phyloP scores from a whole-genome alignment of 768 basidiomycete species.

The Candolleomyces eurysporus region DNA sequence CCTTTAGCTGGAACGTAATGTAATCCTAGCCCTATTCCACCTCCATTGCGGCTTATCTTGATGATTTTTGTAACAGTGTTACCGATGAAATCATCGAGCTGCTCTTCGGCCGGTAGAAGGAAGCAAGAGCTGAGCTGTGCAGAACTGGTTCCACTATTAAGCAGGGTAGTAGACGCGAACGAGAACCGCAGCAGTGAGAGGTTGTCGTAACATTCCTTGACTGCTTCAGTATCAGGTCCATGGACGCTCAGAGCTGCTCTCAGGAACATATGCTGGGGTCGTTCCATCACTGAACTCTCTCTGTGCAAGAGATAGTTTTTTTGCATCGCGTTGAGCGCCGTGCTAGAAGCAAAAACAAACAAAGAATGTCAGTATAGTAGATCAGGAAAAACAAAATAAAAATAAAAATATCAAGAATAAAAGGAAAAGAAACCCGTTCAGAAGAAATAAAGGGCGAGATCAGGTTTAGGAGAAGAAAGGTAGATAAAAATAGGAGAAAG shows the following conservation, averaged over 20 bases:
- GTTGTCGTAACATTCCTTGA: neutral
- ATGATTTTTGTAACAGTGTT: neutral
- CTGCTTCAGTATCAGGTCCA: neutral
- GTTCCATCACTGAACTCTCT: neutral
- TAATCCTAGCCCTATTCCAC: neutral
- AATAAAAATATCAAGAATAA: no score
- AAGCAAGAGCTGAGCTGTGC: neutral
- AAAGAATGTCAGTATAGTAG: no score
- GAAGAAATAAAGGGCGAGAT: no score
- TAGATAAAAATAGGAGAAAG: no score
- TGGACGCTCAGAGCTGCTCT: neutral
- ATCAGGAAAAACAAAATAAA: neutral
- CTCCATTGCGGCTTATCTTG: neutral
- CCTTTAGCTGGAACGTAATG: neutral
- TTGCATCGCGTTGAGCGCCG: neutral
- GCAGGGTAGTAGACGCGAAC: neutral
- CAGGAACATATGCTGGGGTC: constrained; percentile 1
- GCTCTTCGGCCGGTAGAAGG: neutral
- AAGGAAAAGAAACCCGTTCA: no score
- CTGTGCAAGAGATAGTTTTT: constrained; percentile 19
- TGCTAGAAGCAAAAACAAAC: neutral
- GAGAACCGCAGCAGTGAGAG: neutral
- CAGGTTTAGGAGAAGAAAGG: no score
- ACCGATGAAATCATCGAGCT: neutral
- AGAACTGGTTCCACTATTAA: neutral